Evolutionary conservation across 2,329 filamentous ascomycete genomes (phyloP), one percentile per base, ranked within the genome.

Genomic region (Alternaria arborescens): DNA sequence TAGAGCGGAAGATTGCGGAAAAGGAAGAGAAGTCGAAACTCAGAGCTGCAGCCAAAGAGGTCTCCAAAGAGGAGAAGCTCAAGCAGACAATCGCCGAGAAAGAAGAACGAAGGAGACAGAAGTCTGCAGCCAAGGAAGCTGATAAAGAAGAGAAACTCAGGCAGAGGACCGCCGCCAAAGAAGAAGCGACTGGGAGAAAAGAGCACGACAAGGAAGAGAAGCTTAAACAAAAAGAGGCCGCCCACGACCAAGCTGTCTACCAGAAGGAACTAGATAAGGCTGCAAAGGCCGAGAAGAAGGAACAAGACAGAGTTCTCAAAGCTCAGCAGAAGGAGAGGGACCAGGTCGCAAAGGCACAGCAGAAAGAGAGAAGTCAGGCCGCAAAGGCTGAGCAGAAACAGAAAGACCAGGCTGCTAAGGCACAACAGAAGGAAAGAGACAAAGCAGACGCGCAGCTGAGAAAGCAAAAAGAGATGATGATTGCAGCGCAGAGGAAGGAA

Each of bases 161-260:
- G 40, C 40, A 42, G 40, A 24, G 24, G 20, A 42, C 14, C 5
- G 12, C 30, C 8, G 20, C 14, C 5, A 36, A 38, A 50, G 30
- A 50, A 50, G 46, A 34, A 36, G 46, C 30, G 12, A 12, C 30
- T 6, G 46, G 12, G 24, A 20, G 30, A 34, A 48, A 32, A 24
- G 30, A 34, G 7, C 20, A 50, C 16, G 14, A 50, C 16, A 50
- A 50, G 46, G 46, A 50, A 50, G 46, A 50, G 20, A 24, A 50
- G 24, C 18, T 22, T 6, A n/a, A 36, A 28, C 14, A 36, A 16
- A 24, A 42, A 24, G 40, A 42, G 22, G 32, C 14, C 8, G 30
- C 40, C 14, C 40, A 42, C 40, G 20, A 42, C 20, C 40, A 42
- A 42, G 40, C 40, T 24, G 20, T 20, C 11, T 11, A 42, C 5